These are phyloP conservation scores for Lactarius akahatsu DNA, from an alignment of 768 basidiomycete species.

Conservation along the genomic window DNA sequence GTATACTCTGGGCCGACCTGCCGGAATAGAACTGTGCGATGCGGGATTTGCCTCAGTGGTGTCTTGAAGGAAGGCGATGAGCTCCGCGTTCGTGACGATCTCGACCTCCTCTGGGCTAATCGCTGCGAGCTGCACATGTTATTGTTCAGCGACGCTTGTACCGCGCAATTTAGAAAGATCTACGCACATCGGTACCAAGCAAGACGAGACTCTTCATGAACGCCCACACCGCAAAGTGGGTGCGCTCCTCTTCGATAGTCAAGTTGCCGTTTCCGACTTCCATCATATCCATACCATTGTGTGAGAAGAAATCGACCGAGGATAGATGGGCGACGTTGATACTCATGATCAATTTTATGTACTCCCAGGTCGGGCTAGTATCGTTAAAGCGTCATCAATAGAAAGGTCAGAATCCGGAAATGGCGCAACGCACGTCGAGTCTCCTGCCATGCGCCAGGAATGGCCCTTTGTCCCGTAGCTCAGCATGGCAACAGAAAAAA, in stretches of 20 bases:
- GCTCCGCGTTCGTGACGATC: slow-evolving; percentile 51
- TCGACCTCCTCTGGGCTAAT: slow-evolving; percentile 44
- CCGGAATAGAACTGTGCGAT: slow-evolving; percentile 52
- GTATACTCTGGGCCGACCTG: slow-evolving; percentile 47
- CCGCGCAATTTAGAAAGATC: neutral
- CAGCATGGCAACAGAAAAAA: neutral
- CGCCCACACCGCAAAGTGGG: slow-evolving; percentile 58
- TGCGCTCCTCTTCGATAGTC: slow-evolving; percentile 50
- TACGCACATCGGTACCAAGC: slow-evolving; percentile 40
- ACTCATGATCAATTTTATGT: slow-evolving; percentile 46
- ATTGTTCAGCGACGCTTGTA: neutral
- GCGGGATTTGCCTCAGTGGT: slow-evolving; percentile 46
- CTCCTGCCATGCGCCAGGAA: slow-evolving; percentile 54
- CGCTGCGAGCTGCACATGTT: slow-evolving; percentile 41
- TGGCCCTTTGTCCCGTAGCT: slow-evolving; percentile 41
- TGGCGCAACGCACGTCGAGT: slow-evolving; percentile 38
- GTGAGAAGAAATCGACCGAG: slow-evolving; percentile 46
- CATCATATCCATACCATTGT: slow-evolving; percentile 64
- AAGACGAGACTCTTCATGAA: slow-evolving; percentile 58
- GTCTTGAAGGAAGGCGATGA: slow-evolving; percentile 58
- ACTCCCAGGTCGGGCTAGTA: slow-evolving; percentile 47
- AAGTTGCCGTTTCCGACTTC: slow-evolving; percentile 50
- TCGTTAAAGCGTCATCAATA: neutral
- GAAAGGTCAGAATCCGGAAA: slow-evolving; percentile 4
- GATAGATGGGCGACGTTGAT: slow-evolving; percentile 45